Evolutionary conservation across 495 filamentous ascomycete species (phyloP).

Genomic region (Lasiosphaeriaceae sp.): DNA sequence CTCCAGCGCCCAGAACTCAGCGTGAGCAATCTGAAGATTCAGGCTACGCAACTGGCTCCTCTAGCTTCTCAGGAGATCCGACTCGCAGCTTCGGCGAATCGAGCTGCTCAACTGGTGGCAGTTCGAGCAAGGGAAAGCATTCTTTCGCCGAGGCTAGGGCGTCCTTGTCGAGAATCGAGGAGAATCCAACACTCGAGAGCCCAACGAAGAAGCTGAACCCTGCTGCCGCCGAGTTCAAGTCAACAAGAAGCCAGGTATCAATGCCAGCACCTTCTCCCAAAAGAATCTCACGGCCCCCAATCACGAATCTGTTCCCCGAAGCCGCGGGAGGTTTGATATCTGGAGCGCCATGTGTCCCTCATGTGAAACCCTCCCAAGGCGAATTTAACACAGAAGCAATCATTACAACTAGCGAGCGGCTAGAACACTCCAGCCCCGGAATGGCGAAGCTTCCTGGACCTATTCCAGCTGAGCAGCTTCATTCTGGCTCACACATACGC

Average conservation of each 20-base stretch:
- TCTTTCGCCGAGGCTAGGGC: background rate
- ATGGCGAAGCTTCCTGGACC: background rate
- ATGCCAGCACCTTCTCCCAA: constrained; percentile 14
- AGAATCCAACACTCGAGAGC: background rate
- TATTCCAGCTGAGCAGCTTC: background rate
- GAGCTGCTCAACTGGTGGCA: background rate
- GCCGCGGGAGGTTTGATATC: background rate
- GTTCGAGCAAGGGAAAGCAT: background rate
- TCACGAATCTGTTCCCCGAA: constrained; percentile 22
- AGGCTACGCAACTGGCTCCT: constrained; percentile 11
- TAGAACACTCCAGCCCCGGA: background rate
- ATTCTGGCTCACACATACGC: background rate
- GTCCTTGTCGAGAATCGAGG: background rate
- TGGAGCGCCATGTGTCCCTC: background rate
- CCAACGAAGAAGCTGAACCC: constrained; percentile 24
- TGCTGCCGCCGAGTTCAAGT: constrained; percentile 28
- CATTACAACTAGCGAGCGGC: background rate
- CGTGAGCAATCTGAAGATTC: constrained; percentile 15
- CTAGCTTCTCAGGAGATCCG: too few relatives aligned
- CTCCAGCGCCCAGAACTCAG: background rate
- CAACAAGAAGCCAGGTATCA: background rate
- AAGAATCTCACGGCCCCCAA: constrained; percentile 17
- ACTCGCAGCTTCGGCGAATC: too few relatives aligned
- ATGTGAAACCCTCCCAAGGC: background rate
- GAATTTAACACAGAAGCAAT: background rate